Percentiles rank a stretch among this genome's conserved stretches.
phyloP scores from a whole-genome alignment of 129 eudicot genomes.

The sunflower (Helianthus annuus) region HanXRQr2.0-SUNRISE NC_035440.2:148742747-148743246 shows the following conservation, averaged over 20 bases:
- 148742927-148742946: constrained; percentile 27
- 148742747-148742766: neutral
- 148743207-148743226: neutral
- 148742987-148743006: constrained; percentile 42
- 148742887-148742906: too few species aligned
- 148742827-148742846: neutral
- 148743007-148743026: constrained; percentile 43
- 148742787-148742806: neutral
- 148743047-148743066: constrained; percentile 53
- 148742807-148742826: neutral
- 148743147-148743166: neutral
- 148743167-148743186: neutral
- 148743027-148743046: constrained; percentile 49
- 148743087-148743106: neutral
- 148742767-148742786: neutral
- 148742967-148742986: constrained; percentile 51
- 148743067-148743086: constrained; percentile 34
- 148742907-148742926: neutral
- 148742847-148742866: neutral
- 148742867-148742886: too few species aligned
- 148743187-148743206: neutral
- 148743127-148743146: neutral
- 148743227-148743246: neutral
- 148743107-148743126: constrained; percentile 4
- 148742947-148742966: constrained; percentile 37